Conservation (phyloP, 192 early-diverging fungal species). For the Linnemannia zychae region DNA sequence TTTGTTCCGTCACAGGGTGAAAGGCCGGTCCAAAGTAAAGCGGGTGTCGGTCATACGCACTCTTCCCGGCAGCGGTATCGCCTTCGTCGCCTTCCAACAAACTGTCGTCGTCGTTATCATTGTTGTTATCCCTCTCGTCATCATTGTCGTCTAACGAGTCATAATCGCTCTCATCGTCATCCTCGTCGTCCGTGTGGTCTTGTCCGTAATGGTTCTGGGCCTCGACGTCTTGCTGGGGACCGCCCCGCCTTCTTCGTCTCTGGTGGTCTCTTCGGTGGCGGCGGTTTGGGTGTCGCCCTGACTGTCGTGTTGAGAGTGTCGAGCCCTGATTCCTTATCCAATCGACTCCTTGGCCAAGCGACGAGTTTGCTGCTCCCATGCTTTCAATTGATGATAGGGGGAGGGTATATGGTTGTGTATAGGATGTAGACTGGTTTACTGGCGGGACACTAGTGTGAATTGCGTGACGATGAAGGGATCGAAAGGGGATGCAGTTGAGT, state of each 20-base stretch:
- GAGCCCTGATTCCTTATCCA: constrained; percentile 34
- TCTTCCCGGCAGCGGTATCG: neutral
- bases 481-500: neutral
- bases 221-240: constrained; percentile 29
- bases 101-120: constrained; percentile 37
- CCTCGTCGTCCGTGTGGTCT: neutral
- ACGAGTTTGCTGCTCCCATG: constrained; percentile 49
- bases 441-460: neutral
- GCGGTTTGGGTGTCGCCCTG: neutral
- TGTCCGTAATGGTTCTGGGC: constrained; percentile 10
- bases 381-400: neutral
- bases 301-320: neutral
- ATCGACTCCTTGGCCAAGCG: constrained; percentile 27
- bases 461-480: neutral
- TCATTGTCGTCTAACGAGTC: constrained; percentile 21
- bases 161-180: constrained; percentile 18
- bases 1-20: constrained; percentile 52
- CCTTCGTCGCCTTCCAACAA: constrained; percentile 9
- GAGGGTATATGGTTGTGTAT: neutral
- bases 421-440: neutral
- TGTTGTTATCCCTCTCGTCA: neutral
- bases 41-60: constrained; percentile 33
- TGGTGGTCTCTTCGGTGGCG: neutral
- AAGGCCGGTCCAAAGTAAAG: constrained; percentile 52
- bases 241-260: constrained; percentile 11